Evolutionary conservation across 2,329 filamentous ascomycete genomes (phyloP), one percentile per base, ranked within the genome.

Genomic region (Colletotrichum sublineola): DNA sequence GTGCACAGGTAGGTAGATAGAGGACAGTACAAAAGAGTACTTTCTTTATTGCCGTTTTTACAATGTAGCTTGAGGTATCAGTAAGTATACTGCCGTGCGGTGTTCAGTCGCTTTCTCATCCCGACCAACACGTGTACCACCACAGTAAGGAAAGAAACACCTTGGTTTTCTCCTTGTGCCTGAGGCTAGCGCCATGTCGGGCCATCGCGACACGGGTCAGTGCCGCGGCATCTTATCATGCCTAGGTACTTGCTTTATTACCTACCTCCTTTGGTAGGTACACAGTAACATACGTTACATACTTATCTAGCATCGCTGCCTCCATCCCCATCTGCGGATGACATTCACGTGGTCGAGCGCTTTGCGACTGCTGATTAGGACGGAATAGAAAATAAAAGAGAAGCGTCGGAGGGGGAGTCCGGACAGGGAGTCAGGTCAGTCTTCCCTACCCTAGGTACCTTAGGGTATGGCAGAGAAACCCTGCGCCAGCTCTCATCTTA

Each of bases 51-150:
- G 24, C 24, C 1, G 24, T 24, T 24, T 24, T 24, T 24, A 1
- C 24, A 24, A 24, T 1, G 24, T 24, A 24, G 24, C 1, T 24
- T 24, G 24, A 24, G 24, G 24, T 24, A 24, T 24, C 24, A 1
- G 24, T 24, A 24, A 24, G 24, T 24, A 24, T 24, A 24, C 24
- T 24, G 24, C 1, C 24, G 24, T 24, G 24, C 24, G 24, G 24
- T 24, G 24, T 24, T 24, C 24, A 24, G 29, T 56, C 52, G 8
- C 31, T 36, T 62, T 48, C 58, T 44, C 58, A 48, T 62, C 58
- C 58, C 18, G 58, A 62, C 42, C 58, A 62, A 62, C 58, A 62
- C 58, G 42, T 48, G 42, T 48, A 33, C 42, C 57, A n/a, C 29
- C 40, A 20, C 40, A 31, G 57, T 9, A n/a, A n/a, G 14, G 29